These are phyloP conservation scores for Phytophthora fragariae DNA, from an alignment of 352 stramenopile species.

Conservation along the genomic window DNA sequence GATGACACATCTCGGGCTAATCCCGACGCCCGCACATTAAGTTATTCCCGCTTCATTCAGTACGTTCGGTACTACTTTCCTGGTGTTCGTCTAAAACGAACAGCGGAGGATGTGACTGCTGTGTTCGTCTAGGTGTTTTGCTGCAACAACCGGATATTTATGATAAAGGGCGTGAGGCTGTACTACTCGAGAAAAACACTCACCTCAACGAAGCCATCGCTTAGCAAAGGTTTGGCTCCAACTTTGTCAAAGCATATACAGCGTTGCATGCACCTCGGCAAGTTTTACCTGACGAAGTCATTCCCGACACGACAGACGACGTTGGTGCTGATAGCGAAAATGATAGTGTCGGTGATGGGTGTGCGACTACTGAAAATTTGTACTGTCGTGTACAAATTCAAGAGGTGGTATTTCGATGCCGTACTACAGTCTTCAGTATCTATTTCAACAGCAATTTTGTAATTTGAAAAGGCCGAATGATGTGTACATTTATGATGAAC, in stretches of 20 bases:
- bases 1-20: neutral
- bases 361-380: neutral
- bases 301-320: neutral
- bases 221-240: conserved; percentile 8
- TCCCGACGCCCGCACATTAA: conserved; percentile 1
- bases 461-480: neutral
- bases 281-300: neutral
- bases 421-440: neutral
- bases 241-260: conserved; percentile 12
- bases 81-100: conserved; percentile 13
- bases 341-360: neutral
- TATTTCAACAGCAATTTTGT: conserved; percentile 1
- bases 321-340: neutral
- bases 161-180: neutral
- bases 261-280: neutral
- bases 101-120: conserved; percentile 21
- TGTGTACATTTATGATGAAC: conserved; percentile 17
- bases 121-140: conserved; percentile 11
- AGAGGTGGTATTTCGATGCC: neutral
- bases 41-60: conserved; percentile 23
- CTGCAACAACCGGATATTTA: conserved; percentile 9
- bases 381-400: conserved; percentile 5
- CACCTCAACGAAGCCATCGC: conserved; percentile 13
- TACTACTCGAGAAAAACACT: conserved; percentile 14
- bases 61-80: conserved; percentile 19